Conservation (phyloP, 176 grass and related monocot species). For the Ensete glaucum region DNA sequence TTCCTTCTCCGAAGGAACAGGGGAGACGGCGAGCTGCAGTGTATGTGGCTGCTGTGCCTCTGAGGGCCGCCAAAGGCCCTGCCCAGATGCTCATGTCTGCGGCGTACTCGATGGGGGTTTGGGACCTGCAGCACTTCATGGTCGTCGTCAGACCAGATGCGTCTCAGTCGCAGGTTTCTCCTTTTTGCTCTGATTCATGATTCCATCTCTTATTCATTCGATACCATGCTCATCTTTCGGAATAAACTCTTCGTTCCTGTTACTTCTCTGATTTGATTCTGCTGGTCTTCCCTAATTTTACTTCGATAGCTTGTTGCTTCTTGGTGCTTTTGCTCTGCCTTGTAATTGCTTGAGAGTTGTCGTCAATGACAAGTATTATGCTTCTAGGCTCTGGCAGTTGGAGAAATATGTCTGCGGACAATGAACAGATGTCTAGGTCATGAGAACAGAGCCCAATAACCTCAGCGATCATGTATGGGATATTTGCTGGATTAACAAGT, state of each 20-base stretch:
- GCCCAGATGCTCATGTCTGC: conserved; percentile 46
- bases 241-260: neutral
- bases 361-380: neutral
- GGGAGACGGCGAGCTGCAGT: conserved; percentile 21
- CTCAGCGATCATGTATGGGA: no score
- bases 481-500: no score
- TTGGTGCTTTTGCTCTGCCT: neutral
- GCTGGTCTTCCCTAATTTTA: no score
- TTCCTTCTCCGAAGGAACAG: neutral
- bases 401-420: neutral
- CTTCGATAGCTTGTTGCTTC: neutral
- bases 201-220: neutral
- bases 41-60: conserved; percentile 66
- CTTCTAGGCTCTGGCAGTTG: no score
- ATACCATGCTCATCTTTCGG: neutral
- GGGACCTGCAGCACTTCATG: conserved; percentile 77
- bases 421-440: no score
- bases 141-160: conserved; percentile 51
- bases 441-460: no score
- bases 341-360: neutral
- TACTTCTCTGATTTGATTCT: neutral
- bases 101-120: conserved; percentile 40
- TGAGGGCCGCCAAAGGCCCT: conserved; percentile 46
- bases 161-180: conserved; percentile 25
- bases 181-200: neutral